These are phyloP conservation scores for Ophiostoma piceae DNA, from an alignment of 2,329 filamentous ascomycete genomes.

Conservation along the genomic window DNA sequence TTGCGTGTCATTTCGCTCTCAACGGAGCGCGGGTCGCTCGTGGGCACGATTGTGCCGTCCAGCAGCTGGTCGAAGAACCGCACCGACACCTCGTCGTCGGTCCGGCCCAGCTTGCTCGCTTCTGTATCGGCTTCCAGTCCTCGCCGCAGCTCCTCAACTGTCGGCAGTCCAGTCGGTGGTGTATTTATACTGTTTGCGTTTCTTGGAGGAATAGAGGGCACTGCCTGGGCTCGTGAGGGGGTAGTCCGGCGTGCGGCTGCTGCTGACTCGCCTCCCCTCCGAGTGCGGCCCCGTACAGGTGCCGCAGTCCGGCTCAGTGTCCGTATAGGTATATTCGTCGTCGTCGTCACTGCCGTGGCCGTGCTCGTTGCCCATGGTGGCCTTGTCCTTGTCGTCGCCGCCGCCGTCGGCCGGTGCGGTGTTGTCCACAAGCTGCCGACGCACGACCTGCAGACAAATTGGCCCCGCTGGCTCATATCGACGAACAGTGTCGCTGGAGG, in stretches of 20 bases:
- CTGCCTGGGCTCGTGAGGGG: background rate
- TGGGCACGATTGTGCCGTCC: conserved; percentile 36
- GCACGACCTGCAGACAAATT: conserved; percentile 29
- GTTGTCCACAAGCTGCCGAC: conserved; percentile 24
- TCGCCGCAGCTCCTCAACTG: conserved; percentile 4
- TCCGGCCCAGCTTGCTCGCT: background rate
- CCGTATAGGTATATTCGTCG: background rate
- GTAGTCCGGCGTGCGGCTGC: background rate
- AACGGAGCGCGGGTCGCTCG: conserved; percentile 40
- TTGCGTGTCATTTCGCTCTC: conserved; percentile 36
- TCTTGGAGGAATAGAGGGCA: background rate
- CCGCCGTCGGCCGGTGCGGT: conserved; percentile 10
- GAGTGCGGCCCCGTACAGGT: conserved; percentile 11
- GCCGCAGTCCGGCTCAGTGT: conserved; percentile 11
- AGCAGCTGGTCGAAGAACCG: conserved; percentile 47
- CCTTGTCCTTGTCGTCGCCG: background rate
- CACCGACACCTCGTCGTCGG: conserved; percentile 31
- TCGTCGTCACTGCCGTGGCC: background rate
- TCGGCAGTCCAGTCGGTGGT: background rate
- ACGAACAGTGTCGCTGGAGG: conserved; percentile 22
- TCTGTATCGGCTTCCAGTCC: background rate
- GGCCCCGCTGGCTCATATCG: conserved; percentile 25
- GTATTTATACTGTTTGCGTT: background rate
- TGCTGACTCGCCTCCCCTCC: background rate
- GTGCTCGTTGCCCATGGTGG: conserved; percentile 7